phyloP scores from a whole-genome alignment of 1,284 basidiomycete species.

The Malassezia dermatis region DNA sequence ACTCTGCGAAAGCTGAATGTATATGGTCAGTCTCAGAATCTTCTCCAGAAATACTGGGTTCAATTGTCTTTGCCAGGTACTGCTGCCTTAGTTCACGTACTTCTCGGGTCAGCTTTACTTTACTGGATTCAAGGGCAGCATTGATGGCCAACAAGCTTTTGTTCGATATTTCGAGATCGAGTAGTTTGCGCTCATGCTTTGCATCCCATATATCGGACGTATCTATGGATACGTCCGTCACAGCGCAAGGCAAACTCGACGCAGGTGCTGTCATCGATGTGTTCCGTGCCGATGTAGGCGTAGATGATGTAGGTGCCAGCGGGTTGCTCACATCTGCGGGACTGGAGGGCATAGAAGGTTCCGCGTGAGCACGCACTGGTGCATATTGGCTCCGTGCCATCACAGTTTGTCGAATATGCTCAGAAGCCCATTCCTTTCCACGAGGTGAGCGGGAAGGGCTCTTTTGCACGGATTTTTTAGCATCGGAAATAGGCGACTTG shows the following conservation, averaged over 20 bases:
- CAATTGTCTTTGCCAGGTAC: slow-evolving; percentile 11
- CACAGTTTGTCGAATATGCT: neutral
- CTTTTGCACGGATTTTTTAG: neutral
- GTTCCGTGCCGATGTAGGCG: neutral
- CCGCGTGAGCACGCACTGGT: neutral
- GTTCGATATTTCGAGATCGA: slow-evolving; percentile 51
- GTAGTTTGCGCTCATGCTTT: slow-evolving; percentile 43
- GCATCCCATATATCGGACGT: slow-evolving; percentile 20
- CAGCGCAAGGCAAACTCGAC: neutral
- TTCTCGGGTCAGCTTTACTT: slow-evolving; percentile 48
- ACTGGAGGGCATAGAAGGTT: neutral
- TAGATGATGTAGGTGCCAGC: neutral
- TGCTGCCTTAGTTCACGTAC: slow-evolving; percentile 43
- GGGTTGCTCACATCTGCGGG: neutral
- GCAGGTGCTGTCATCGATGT: neutral
- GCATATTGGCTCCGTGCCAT: neutral
- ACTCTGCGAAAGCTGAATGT: neutral
- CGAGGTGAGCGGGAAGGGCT: neutral
- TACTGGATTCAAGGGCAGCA: slow-evolving; percentile 48
- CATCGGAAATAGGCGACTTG: neutral
- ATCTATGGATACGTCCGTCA: neutral
- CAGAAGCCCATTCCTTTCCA: neutral
- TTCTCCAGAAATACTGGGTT: slow-evolving; percentile 6
- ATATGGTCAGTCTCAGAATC: slow-evolving; percentile 2
- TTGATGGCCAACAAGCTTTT: slow-evolving; percentile 50